Percentiles rank a stretch among this genome's conserved stretches.
Conservation (phyloP, 2,329 filamentous ascomycete species). For the Escovopsis sp. region DNA sequence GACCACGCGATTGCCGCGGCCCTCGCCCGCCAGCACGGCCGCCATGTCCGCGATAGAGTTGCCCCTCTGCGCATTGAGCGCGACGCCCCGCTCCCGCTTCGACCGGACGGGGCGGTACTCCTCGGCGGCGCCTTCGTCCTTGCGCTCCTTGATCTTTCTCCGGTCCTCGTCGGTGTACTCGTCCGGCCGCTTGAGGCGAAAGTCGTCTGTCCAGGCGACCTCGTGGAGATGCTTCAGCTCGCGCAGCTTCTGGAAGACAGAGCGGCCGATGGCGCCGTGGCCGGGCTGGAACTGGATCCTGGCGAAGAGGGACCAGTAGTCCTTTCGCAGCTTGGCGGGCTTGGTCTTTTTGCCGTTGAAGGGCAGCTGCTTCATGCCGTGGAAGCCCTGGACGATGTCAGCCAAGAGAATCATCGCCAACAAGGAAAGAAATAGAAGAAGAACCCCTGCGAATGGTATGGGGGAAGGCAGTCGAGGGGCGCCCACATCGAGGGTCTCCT, state of each 20-base stretch:
- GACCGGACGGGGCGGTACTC: constrained; percentile 19
- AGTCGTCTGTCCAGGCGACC: constrained; percentile 39
- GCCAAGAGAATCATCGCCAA: neutral
- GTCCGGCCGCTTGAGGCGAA: constrained; percentile 24
- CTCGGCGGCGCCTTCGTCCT: constrained; percentile 15
- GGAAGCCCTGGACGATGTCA: constrained; percentile 17
- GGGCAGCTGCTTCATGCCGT: constrained; percentile 40
- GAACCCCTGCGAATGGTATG: no score
- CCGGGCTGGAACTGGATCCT: constrained; percentile 41
- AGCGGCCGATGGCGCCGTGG: constrained; percentile 37
- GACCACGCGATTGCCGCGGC: constrained; percentile 34
- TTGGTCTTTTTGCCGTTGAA: constrained; percentile 55
- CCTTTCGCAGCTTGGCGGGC: constrained; percentile 46
- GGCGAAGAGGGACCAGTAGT: constrained; percentile 50
- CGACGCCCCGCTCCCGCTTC: constrained; percentile 30
- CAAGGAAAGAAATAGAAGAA: no score
- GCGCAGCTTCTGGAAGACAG: constrained; percentile 46
- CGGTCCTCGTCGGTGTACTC: constrained; percentile 20
- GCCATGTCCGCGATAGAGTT: constrained; percentile 51
- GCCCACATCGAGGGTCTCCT: constrained; percentile 29
- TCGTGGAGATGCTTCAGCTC: constrained; percentile 50
- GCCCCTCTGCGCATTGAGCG: constrained; percentile 43
- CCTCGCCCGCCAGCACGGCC: constrained; percentile 35
- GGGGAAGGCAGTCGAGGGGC: neutral
- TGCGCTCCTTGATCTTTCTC: constrained; percentile 16